These are phyloP conservation scores for Crithidia mellificae DNA, from an alignment of 208 protist species.

Conservation along the genomic window DNA sequence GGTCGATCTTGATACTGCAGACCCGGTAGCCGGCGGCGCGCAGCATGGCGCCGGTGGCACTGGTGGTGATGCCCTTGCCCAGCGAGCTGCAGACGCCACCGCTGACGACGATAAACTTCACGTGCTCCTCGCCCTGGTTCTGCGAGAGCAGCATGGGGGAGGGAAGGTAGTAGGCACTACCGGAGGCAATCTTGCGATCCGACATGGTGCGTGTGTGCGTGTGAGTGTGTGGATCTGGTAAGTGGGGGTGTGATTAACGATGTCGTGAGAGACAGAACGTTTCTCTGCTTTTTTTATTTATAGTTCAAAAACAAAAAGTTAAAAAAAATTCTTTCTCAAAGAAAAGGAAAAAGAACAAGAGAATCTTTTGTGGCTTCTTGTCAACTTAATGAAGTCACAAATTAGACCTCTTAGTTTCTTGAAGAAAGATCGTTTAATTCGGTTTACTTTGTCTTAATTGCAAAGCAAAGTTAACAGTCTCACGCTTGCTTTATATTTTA, in stretches of 20 bases:
- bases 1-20: constrained; percentile 99
- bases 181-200: constrained; percentile 53
- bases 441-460: not conserved
- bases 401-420: not conserved
- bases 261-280: too few species aligned
- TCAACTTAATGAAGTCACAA: constrained; percentile 13
- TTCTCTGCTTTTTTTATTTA: too few species aligned
- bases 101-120: constrained; percentile 97
- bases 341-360: constrained; percentile 1
- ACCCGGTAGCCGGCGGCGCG: constrained; percentile 91
- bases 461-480: not conserved
- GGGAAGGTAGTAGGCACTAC: constrained; percentile 77
- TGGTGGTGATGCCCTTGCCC: constrained; percentile 96
- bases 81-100: constrained; percentile 99
- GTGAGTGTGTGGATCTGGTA: too few species aligned
- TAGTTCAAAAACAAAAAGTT: not conserved
- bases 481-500: not conserved
- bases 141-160: constrained; percentile 69
- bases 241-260: too few species aligned
- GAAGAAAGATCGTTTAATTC: not conserved
- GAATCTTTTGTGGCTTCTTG: not conserved
- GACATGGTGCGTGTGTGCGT: constrained; percentile 23
- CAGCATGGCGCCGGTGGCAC: constrained; percentile 81
- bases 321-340: constrained; percentile 1
- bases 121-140: constrained; percentile 36